Conservation (phyloP, 371 early-diverging fungal genomes). For the Blakeslea trispora region DNA sequence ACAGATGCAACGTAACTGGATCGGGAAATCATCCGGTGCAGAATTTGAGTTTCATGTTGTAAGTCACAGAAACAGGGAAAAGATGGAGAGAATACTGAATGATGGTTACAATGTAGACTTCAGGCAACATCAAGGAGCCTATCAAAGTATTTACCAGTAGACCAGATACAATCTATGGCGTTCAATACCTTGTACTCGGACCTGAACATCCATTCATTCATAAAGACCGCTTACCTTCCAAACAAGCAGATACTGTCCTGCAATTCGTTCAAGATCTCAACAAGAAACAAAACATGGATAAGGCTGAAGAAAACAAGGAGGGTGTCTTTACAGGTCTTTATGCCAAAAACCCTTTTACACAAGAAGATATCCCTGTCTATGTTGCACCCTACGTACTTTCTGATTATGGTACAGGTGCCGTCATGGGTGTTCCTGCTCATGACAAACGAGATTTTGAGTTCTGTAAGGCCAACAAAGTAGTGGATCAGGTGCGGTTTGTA, state of each 20-base stretch:
- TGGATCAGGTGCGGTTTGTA: constrained; percentile 46
- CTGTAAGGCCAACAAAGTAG: constrained; percentile 50
- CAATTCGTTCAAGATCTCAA: constrained; percentile 55
- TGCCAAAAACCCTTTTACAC: constrained; percentile 68
- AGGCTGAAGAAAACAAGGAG: constrained; percentile 50
- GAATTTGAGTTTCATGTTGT: constrained; percentile 68
- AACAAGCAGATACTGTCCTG: constrained; percentile 50
- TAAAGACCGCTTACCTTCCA: constrained; percentile 46
- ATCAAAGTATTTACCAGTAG: constrained; percentile 82
- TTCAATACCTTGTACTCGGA: constrained; percentile 74
- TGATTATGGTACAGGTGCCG: constrained; percentile 84
- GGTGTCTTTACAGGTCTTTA: constrained; percentile 70
- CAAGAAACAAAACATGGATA: constrained; percentile 47
- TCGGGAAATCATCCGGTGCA: constrained; percentile 85
- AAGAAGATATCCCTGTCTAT: constrained; percentile 69
- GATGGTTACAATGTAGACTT: too few species aligned
- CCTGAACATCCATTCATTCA: constrained; percentile 65
- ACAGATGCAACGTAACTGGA: constrained; percentile 93
- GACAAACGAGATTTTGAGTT: constrained; percentile 80
- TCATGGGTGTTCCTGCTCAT: constrained; percentile 89
- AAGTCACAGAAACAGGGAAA: constrained; percentile 12
- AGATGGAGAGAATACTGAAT: too few species aligned
- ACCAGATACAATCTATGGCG: constrained; percentile 79
- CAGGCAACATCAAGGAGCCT: constrained; percentile 15
- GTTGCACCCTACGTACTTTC: constrained; percentile 78